Percentiles rank a stretch among this genome's conserved stretches.
phyloP scores from a whole-genome alignment of 495 filamentous ascomycete genomes.

The Polyplosphaeria fusca region DNA sequence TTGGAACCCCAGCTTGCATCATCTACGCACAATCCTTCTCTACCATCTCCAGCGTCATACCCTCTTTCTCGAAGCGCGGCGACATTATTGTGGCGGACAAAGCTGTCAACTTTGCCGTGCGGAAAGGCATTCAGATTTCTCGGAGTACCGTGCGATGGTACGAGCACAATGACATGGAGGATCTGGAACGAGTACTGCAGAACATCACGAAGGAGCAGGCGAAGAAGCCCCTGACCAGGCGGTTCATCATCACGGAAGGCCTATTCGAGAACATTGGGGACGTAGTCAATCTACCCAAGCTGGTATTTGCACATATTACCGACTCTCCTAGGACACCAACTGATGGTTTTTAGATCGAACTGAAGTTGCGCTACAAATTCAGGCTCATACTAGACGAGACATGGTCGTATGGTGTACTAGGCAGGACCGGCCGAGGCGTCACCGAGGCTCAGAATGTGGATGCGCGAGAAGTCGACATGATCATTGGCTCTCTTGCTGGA shows the following conservation, averaged over 20 bases:
- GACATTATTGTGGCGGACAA: conserved; percentile 98
- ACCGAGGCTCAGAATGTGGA: conserved; percentile 97
- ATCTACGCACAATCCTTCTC: conserved; percentile 94
- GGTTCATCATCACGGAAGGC: conserved; percentile 96
- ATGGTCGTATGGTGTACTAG: conserved; percentile 91
- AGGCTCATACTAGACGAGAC: conserved; percentile 96
- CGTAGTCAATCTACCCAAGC: conserved; percentile 74
- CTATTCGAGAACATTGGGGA: conserved; percentile 90
- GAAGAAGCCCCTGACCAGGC: conserved; percentile 80
- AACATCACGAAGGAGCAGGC: conserved; percentile 84
- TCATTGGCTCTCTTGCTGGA: conserved; percentile 87
- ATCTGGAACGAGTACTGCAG: conserved; percentile 80
- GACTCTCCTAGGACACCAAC: conserved; percentile 17
- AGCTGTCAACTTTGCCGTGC: conserved; percentile 88
- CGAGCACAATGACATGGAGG: conserved; percentile 93
- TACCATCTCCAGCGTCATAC: conserved; percentile 90
- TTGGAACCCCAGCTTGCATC: conserved; percentile 84
- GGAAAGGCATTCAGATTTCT: conserved; percentile 90
- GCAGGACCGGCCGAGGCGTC: conserved; percentile 81
- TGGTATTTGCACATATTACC: conserved; percentile 56
- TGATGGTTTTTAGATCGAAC: conserved; percentile 60
- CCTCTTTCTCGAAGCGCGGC: conserved; percentile 92
- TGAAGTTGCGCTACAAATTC: conserved; percentile 94
- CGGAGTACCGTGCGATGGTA: conserved; percentile 89
- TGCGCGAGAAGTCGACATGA: conserved; percentile 86